A percentile compares a stretch with the other conserved stretches of the same genome.
These are phyloP conservation scores for Gastrodia elata DNA, from an alignment of 106 monocot genomes.

Conservation along the genomic window DNA sequence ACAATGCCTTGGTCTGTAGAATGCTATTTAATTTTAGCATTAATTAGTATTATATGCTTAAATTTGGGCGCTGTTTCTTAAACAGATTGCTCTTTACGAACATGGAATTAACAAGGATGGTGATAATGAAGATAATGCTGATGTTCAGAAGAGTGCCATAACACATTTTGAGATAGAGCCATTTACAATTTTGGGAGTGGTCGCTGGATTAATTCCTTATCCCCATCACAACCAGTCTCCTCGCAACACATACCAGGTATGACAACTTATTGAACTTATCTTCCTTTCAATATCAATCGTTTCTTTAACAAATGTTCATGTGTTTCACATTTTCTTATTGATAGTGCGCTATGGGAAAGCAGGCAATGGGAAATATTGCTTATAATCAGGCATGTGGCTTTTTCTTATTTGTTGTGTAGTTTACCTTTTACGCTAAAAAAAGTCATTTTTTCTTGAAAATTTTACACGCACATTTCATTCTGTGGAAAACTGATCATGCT, in stretches of 20 bases:
- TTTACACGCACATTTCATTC: background rate
- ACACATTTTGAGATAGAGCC: slow-evolving; percentile 99
- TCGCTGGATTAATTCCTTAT: slow-evolving; percentile 92
- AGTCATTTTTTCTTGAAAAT: background rate
- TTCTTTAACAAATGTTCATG: background rate
- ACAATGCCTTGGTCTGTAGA: slow-evolving; percentile 83
- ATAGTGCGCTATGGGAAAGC: slow-evolving; percentile 99
- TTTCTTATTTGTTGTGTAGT: background rate
- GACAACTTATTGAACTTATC: background rate
- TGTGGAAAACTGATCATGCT: background rate
- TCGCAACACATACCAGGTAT: slow-evolving; percentile 94
- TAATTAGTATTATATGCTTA: background rate
- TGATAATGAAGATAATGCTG: slow-evolving; percentile 13
- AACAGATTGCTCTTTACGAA: slow-evolving; percentile 84
- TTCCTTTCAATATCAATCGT: background rate
- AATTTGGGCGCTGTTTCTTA: background rate
- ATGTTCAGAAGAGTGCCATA: slow-evolving; percentile 36
- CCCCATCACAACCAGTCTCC: slow-evolving; percentile 99
- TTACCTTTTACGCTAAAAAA: background rate
- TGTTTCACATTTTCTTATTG: slow-evolving; percentile 7
- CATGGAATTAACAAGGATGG: slow-evolving; percentile 23
- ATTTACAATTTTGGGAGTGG: slow-evolving; percentile 84
- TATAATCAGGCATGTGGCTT: slow-evolving; percentile 75
- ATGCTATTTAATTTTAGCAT: background rate
- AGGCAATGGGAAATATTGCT: slow-evolving; percentile 99